Evolutionary conservation across 169 alveolate genomes (phyloP).

Genomic region (Eimeria zaria): DNA sequence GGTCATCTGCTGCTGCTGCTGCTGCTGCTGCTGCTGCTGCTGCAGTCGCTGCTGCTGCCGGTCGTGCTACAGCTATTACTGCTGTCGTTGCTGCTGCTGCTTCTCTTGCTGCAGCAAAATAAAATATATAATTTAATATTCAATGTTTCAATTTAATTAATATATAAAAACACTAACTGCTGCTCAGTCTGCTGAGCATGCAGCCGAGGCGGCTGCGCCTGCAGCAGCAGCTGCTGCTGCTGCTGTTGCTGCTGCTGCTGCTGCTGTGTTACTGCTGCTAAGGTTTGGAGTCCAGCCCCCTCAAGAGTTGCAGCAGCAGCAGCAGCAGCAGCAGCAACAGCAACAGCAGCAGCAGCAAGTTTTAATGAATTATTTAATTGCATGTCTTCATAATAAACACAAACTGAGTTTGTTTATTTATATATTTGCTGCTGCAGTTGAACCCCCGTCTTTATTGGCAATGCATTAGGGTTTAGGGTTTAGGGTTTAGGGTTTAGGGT

Average conservation of each 20-base stretch:
- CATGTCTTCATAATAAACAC: background rate
- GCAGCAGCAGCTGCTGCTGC: conserved; percentile 44
- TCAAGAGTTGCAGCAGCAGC: background rate
- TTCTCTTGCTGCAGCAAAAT: conserved; percentile 2
- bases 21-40: conserved; percentile 21
- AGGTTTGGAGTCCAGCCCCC: background rate
- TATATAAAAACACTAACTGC: background rate
- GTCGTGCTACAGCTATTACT: background rate
- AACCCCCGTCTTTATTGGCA: background rate
- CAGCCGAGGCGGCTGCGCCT: conserved; percentile 51
- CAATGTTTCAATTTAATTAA: background rate
- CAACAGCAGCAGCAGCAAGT: background rate
- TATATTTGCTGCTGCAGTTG: background rate
- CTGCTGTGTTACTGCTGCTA: background rate
- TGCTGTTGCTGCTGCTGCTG: conserved; percentile 36
- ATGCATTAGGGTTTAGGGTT: conserved; percentile 11
- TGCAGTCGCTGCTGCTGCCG: conserved; percentile 21
- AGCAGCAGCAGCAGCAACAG: conserved; percentile 33
- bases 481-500: conserved; percentile 61
- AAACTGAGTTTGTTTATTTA: background rate
- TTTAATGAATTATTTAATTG: background rate
- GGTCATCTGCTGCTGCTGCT: conserved; percentile 12
- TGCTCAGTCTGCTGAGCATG: background rate
- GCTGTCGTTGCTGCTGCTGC: conserved; percentile 22
- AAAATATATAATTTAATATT: background rate